Evolutionary conservation across 1,284 basidiomycete species (phyloP), one percentile per base, ranked within the genome.

Genomic region (Hypsizygus ulmarius): DNA sequence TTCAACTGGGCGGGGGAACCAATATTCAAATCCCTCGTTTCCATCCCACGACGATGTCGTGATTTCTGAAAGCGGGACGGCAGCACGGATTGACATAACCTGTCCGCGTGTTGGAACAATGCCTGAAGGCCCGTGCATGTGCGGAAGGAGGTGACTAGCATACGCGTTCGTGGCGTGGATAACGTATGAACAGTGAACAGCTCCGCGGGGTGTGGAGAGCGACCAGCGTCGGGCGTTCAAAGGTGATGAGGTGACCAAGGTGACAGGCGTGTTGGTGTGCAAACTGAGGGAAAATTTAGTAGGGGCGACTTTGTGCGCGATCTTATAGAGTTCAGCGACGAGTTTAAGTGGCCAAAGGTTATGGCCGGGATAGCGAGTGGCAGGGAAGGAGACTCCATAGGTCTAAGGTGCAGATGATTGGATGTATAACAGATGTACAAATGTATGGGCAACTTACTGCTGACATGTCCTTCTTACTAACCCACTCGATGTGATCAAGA

Each of bases 141-240:
- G 75, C 0, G 84, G 82, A 8, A 91, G 72, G 19, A 77, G 77
- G 58, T 87, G 75, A 0, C 81, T 78, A 0, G 82, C 79, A 49
- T 93, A 90, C 0, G 68, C 90, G 56, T 93, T 93, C 3, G 88
- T 92, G 0, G 89, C 88, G 58, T 93, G 89, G 1, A 93, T 64
- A 33, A 93, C 72, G 49, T 79, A 78, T 9, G 73, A 65, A 53
- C 85, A 84, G 2, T 63, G 30, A 27, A 89, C 60, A 0, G 60
- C 39, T 2, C 89, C 87, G 25, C 86, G 76, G 0, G 79, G 76
- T 0, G 88, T 90, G 3, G 63, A 58, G 1, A 87, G 56, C 1
- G 60, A 56, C 80, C 81, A 87, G 8, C 69, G 64, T 12, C 67
- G 67, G 9, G 53, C 25, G 12, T 41, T 39, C 10, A 50, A 45